Conservation (phyloP, 2,329 filamentous ascomycete genomes). For the Stagonosporopsis chrysanthemi region DNA sequence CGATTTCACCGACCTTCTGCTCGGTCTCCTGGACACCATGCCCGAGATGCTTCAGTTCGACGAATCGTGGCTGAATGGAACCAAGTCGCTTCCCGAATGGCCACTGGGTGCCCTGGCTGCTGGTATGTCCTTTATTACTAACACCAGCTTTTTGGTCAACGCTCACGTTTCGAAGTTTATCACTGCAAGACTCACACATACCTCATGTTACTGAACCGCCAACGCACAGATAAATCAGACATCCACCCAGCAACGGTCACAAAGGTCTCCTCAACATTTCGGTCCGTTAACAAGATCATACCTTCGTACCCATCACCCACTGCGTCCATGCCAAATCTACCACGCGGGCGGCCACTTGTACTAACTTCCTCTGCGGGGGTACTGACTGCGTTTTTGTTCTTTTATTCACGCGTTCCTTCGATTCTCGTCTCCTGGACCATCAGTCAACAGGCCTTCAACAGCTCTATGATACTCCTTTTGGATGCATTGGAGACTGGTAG, state of each 20-base stretch:
- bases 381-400: constrained; percentile 57
- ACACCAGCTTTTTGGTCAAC: background rate
- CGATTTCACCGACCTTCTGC: constrained; percentile 55
- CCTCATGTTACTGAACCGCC: constrained; percentile 58
- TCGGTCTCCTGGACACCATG: constrained; percentile 55
- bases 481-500: constrained; percentile 55
- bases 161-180: constrained; percentile 47
- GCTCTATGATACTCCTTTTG: constrained; percentile 58
- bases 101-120: constrained; percentile 56
- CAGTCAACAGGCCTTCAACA: constrained; percentile 60
- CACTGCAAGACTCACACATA: constrained; percentile 59
- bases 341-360: constrained; percentile 52
- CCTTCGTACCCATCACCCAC: constrained; percentile 25
- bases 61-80: constrained; percentile 52
- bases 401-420: constrained; percentile 53
- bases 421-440: constrained; percentile 59
- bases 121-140: constrained; percentile 42
- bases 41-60: constrained; percentile 58
- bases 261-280: constrained; percentile 19
- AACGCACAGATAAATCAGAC: constrained; percentile 43
- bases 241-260: background rate
- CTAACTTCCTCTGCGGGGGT: constrained; percentile 53
- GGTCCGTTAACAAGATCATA: constrained; percentile 21
- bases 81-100: constrained; percentile 55
- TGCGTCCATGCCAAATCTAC: constrained; percentile 25